Evolutionary conservation across 441 rosid species (phyloP), one percentile per base, ranked within the genome.

Genomic region (Arabidopsis lyrata): DNA sequence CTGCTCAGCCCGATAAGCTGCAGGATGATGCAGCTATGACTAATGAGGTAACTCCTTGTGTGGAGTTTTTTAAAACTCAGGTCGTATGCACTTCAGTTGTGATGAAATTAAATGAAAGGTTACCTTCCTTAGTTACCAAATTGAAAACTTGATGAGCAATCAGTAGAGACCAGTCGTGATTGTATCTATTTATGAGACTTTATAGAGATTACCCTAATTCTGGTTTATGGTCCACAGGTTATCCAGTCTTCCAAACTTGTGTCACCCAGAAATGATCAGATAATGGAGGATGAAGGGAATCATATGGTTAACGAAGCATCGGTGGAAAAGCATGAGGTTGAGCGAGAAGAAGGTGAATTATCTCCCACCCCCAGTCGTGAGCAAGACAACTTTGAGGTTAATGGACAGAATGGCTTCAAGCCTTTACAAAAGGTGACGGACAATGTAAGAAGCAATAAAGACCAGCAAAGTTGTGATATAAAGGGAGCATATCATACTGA

Each of bases 321-420:
- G 65, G 81, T 50, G 55, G 81, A 64, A 48, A 88, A 85, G 58
- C 85, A 83, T 71, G 88, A 87, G 75, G 77, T 79, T 72, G 97
- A 93, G 83, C 90, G 92, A 77, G 99, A 95, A 81, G 99, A 93
- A 82, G 98, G 98, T 53, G 98, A 93, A 70, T 79, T 93, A 80
- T 93, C 98, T 69, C 99, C 98, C 61, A 83, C 84, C 69, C 88
- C 84, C 42, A 93, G 87, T 81, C 87, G 86, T 79, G 97, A 91
- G 84, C 96, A 88, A 85, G 94, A 88, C 67, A 88, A 86, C 73
- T 89, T 92, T 75, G 90, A 83, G 11, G 90, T 78, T 80, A 85
- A 84, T 77, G 88, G 83, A 69, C 91, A 89, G 71, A 80, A 80
- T 76, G 81, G 81, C 73, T 52, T 80, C 70, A 88, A 84, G 80